Conservation (phyloP, 441 rosid genomes). For the Populus hybrid region DNA sequence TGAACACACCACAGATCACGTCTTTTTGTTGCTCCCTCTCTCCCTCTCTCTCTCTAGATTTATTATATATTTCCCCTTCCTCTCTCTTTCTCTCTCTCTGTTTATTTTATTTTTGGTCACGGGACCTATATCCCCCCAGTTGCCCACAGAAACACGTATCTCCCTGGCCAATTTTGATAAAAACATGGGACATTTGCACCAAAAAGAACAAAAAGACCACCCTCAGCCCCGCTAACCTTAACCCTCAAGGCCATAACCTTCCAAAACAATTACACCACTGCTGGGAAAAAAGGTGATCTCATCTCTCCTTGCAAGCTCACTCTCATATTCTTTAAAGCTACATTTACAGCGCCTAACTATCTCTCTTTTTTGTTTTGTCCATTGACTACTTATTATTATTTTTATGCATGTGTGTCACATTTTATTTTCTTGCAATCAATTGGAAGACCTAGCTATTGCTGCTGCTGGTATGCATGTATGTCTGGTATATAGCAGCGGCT, state of each 20-base stretch:
- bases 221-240: neutral
- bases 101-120: constrained; percentile 12
- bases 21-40: neutral
- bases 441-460: constrained; percentile 8
- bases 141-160: neutral
- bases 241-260: neutral
- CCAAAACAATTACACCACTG: neutral
- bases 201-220: too few relatives aligned
- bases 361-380: neutral
- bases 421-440: constrained; percentile 17
- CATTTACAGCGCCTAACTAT: constrained; percentile 17
- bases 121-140: neutral
- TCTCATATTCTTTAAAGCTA: constrained; percentile 19
- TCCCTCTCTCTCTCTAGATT: neutral
- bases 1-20: neutral
- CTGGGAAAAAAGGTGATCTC: constrained; percentile 27
- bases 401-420: constrained; percentile 34
- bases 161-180: neutral
- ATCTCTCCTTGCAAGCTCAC: neutral
- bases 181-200: neutral
- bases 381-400: constrained; percentile 3
- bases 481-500: neutral
- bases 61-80: neutral
- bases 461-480: neutral
- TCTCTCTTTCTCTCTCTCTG: neutral